Evolutionary conservation across 1,284 basidiomycete genomes (phyloP).

Genomic region (Phlebopus sp.): DNA sequence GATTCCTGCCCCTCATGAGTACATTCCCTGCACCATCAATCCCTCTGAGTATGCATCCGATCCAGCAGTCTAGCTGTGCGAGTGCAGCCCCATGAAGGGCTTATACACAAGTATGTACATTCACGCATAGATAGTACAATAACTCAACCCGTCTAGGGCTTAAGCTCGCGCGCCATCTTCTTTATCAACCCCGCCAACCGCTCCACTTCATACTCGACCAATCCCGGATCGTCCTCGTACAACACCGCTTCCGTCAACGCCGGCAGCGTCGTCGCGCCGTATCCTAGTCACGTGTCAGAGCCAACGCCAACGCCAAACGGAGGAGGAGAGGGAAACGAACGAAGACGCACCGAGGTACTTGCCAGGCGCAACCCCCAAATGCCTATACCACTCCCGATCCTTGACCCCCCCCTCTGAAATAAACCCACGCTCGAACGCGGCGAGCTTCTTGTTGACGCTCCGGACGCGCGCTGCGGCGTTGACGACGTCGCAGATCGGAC

Average conservation of each 20-base stretch:
- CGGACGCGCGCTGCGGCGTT: slow-evolving; percentile 63
- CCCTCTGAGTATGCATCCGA: too few relatives aligned
- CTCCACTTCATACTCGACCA: slow-evolving; percentile 64
- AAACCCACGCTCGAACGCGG: slow-evolving; percentile 82
- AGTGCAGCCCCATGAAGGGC: too few relatives aligned
- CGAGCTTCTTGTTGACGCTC: slow-evolving; percentile 68
- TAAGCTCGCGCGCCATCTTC: slow-evolving; percentile 46
- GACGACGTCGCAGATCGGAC: slow-evolving; percentile 41
- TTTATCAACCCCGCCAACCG: slow-evolving; percentile 59
- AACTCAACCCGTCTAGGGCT: slow-evolving; percentile 10
- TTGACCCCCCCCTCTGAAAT: slow-evolving; percentile 77
- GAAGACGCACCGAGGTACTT: slow-evolving; percentile 79
- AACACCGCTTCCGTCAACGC: slow-evolving; percentile 79
- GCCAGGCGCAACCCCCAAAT: slow-evolving; percentile 87
- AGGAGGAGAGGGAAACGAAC: neutral
- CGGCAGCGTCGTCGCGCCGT: slow-evolving; percentile 86
- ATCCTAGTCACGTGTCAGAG: slow-evolving; percentile 44
- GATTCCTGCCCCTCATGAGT: too few relatives aligned
- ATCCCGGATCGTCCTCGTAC: slow-evolving; percentile 60
- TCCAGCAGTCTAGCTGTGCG: too few relatives aligned
- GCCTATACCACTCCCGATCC: slow-evolving; percentile 82
- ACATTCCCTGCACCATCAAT: too few relatives aligned
- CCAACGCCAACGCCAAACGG: neutral
- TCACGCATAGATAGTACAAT: too few relatives aligned
- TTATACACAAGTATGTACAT: too few relatives aligned